These are phyloP conservation scores for Sugiyamaella pinicola DNA, from an alignment of 1,139 yeast genomes.

Conservation along the genomic window DNA sequence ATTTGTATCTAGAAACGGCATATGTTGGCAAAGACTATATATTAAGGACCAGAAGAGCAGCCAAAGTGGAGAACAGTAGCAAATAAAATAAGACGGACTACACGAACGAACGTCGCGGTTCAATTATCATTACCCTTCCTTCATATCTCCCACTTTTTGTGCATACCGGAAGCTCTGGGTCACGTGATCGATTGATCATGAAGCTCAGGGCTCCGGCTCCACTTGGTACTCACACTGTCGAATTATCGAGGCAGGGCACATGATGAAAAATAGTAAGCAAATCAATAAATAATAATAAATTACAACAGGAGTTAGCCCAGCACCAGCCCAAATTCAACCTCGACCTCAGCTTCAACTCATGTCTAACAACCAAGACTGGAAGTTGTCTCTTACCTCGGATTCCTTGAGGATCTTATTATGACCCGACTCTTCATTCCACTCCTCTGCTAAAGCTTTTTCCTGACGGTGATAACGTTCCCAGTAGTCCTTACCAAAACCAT, in stretches of 20 bases:
- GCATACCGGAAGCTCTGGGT: no score
- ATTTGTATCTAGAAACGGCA: conserved; percentile 15
- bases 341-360: conserved; percentile 18
- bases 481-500: conserved; percentile 50
- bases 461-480: conserved; percentile 16
- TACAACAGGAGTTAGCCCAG: no score
- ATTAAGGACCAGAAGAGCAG: background rate
- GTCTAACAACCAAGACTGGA: conserved; percentile 30
- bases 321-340: background rate
- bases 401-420: conserved; percentile 26
- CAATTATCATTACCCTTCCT: no score
- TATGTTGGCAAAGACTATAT: background rate
- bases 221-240: no score
- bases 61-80: background rate
- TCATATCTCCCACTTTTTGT: no score
- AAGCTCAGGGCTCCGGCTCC: no score
- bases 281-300: background rate
- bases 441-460: conserved; percentile 3
- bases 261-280: background rate
- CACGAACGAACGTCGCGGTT: no score
- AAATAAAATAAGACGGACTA: no score
- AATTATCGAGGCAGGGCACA: background rate
- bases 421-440: background rate
- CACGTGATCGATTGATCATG: no score
- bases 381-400: conserved; percentile 29